phyloP scores from a whole-genome alignment of 805 yeast genomes.

The Naumovozyma baii region DNA sequence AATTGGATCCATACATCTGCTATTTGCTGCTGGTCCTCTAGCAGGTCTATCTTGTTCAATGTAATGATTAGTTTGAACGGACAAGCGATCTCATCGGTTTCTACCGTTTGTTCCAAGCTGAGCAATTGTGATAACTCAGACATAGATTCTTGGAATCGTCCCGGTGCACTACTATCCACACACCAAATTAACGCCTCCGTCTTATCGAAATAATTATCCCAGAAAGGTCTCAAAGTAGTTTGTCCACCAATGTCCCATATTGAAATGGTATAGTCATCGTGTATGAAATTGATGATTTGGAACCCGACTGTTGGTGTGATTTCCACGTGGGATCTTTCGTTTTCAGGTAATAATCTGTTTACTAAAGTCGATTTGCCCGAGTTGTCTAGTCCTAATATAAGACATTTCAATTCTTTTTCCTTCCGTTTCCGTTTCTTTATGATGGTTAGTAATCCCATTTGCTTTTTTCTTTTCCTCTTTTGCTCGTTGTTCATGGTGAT shows the following conservation, averaged over 20 bases:
- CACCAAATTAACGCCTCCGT: conserved; percentile 81
- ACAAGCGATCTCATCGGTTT: not conserved
- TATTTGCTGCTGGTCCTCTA: conserved; percentile 17
- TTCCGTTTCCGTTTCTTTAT: conserved; percentile 75
- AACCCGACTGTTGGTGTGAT: conserved; percentile 90
- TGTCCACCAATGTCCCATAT: conserved; percentile 95
- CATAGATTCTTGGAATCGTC: conserved; percentile 56
- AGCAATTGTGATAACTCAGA: conserved; percentile 31
- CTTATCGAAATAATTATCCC: conserved; percentile 88
- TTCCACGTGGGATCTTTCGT: conserved; percentile 33
- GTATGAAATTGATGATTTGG: conserved; percentile 52
- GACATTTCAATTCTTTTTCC: conserved; percentile 64
- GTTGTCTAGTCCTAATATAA: conserved; percentile 79
- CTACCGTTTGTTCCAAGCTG: not conserved
- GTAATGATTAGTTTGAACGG: conserved; percentile 40
- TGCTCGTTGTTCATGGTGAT: not conserved
- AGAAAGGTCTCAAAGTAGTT: conserved; percentile 67
- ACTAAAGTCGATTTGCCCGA: conserved; percentile 87
- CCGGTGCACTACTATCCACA: conserved; percentile 52
- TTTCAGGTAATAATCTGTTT: conserved; percentile 37
- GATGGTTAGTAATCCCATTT: conserved; percentile 77
- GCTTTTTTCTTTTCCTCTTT: not conserved
- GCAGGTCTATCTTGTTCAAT: conserved; percentile 66
- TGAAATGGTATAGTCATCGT: conserved; percentile 40
- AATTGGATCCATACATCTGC: not conserved